Conservation (phyloP, 129 eudicot genomes). For the Artemisia annua region DNA sequence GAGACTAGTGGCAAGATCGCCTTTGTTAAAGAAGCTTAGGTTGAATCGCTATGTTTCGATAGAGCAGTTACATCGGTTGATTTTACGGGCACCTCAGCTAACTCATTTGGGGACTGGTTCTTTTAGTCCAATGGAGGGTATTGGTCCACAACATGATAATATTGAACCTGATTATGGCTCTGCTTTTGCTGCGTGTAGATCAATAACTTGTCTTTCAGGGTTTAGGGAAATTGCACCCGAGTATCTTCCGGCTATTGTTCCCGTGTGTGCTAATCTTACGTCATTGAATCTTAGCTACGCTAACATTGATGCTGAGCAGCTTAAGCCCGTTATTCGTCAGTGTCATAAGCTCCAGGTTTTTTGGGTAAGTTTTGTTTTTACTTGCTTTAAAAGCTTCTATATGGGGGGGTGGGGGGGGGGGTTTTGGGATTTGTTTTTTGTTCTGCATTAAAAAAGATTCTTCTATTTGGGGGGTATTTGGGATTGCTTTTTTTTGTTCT, state of each 20-base stretch:
- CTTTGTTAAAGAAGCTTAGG: slow-evolving; percentile 60
- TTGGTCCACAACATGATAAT: slow-evolving; percentile 35
- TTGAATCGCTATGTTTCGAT: slow-evolving; percentile 52
- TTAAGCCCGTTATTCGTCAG: slow-evolving; percentile 56
- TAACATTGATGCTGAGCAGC: slow-evolving; percentile 51
- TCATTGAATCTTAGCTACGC: slow-evolving; percentile 75
- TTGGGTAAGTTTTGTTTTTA: slow-evolving; percentile 48
- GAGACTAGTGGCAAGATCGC: slow-evolving; percentile 61
- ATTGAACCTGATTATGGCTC: slow-evolving; percentile 56
- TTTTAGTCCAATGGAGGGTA: slow-evolving; percentile 35
- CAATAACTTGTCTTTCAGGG: slow-evolving; percentile 65
- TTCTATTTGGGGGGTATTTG: too few species aligned
- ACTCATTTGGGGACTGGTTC: slow-evolving; percentile 82
- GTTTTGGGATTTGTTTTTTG: too few species aligned
- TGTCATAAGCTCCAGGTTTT: slow-evolving; percentile 77
- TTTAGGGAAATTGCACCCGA: slow-evolving; percentile 57
- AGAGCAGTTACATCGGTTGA: slow-evolving; percentile 54
- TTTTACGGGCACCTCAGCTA: slow-evolving; percentile 66
- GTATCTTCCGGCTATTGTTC: slow-evolving; percentile 49
- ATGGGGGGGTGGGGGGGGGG: too few species aligned
- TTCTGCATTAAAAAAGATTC: too few species aligned
- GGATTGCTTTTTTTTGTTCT: too few species aligned
- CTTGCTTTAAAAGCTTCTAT: too few species aligned
- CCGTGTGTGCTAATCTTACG: slow-evolving; percentile 67
- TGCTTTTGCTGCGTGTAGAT: slow-evolving; percentile 69